phyloP scores from a whole-genome alignment of 2,329 filamentous ascomycete species.

The Fusarium citri region DNA sequence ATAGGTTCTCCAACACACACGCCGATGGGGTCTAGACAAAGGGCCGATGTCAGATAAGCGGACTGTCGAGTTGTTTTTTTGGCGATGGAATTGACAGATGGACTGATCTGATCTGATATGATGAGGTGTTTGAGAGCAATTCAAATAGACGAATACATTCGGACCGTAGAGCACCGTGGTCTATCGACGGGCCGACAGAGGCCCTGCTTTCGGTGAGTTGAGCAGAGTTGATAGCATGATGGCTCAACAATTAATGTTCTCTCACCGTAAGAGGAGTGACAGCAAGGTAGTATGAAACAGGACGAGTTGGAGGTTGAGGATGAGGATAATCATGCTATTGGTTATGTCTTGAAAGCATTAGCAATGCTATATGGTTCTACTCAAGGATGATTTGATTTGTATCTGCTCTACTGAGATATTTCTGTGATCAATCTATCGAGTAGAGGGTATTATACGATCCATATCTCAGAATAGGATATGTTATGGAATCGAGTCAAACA shows the following conservation, averaged over 20 bases:
- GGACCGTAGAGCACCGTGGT: slow-evolving; percentile 43
- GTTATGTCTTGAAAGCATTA: slow-evolving; percentile 4
- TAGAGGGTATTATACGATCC: slow-evolving; percentile 1
- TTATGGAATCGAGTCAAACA: slow-evolving; percentile 18
- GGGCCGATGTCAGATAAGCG: slow-evolving; percentile 37
- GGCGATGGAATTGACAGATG: slow-evolving; percentile 38
- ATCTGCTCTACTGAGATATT: not conserved
- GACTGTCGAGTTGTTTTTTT: slow-evolving; percentile 21
- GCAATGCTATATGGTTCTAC: not conserved
- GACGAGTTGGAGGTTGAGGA: not conserved
- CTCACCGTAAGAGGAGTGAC: slow-evolving; percentile 23
- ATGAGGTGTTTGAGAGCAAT: slow-evolving; percentile 8
- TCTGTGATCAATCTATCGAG: not conserved
- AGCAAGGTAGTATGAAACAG: slow-evolving; percentile 20
- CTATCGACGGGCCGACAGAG: slow-evolving; percentile 40
- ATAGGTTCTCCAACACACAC: slow-evolving; percentile 2
- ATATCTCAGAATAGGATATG: slow-evolving; percentile 8
- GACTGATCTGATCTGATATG: slow-evolving; percentile 28
- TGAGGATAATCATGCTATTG: slow-evolving; percentile 3
- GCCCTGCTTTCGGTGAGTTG: slow-evolving; percentile 32
- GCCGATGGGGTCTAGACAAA: slow-evolving; percentile 23
- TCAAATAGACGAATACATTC: slow-evolving; percentile 37
- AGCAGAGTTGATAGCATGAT: slow-evolving; percentile 12
- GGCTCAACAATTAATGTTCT: slow-evolving; percentile 28
- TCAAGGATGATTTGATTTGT: not conserved